Base-by-base conservation (phyloP, 1,139 yeast genomes). In the Kodamaea sp. region DNA sequence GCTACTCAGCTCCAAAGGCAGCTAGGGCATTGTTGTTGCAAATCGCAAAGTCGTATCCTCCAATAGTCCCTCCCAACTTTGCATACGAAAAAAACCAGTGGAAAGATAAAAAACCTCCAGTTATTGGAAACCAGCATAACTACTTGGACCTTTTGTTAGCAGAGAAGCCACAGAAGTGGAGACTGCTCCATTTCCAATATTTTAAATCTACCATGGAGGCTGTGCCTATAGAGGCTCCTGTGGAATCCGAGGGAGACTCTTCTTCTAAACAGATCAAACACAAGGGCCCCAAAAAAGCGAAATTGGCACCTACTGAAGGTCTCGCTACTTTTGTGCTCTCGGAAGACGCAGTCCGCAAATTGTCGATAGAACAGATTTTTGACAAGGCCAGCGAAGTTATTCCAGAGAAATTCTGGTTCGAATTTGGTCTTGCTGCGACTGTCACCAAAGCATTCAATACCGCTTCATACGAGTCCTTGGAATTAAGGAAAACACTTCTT, bases 391-490 rank as follows among this genome's bases (percentile, higher is more conserved):
- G 67, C 42, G 72, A 69, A 13, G 63, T 62, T 3, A 59, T 88
- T 12, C 95, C 96, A 2, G 57, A 68, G 24, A 79, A 77, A 11
- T 69, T 66, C 32, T 81, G 88, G 82, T 71, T 73, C 41, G 79
- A 77, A 21, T 87, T 83, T 45, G 73, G 81, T 2, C 57, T 83
- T 22, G 76, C 73, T 28, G 83, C 84, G 1, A 66, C 80, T 11
- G 68, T 76, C 22, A 86, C 89, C 3, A 88, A 87, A 54, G 80
- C 95, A 0, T 87, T 87, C 62, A 76, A 75, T 51, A 66, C 76
- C 7, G 70, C 70, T 34, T 67, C 83, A 1, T 66, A 63, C 29
- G 83, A 78, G 21, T 73, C 81, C 32, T 56, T 80, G 26, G 59
- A 64, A 28, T 54, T 80, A 32, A 73, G 96, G 47, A 73, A 73